phyloP scores from a whole-genome alignment of 805 yeast species.

The Zygosaccharomyces bailii region DNA sequence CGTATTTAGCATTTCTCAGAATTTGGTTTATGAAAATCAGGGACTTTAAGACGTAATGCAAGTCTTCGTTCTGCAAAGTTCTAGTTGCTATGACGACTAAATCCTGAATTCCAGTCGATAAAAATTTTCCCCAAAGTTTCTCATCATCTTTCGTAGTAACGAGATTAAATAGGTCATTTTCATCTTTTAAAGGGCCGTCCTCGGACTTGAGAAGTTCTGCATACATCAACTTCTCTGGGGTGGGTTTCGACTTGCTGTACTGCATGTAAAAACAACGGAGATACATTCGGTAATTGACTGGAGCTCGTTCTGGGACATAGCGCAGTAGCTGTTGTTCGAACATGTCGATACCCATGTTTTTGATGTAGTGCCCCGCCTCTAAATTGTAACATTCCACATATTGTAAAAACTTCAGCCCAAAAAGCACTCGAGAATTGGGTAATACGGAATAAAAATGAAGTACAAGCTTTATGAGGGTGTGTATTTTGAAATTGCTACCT shows the following conservation, averaged over 20 bases:
- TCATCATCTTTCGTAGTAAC: neutral
- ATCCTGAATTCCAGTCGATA: constrained; percentile 2
- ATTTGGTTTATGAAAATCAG: constrained; percentile 14
- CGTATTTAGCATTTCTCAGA: constrained; percentile 11
- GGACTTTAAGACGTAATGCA: constrained; percentile 1
- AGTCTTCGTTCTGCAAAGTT: constrained; percentile 1
- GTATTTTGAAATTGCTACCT: constrained; percentile 20
- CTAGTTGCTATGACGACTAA: constrained; percentile 2
- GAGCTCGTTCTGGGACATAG: constrained; percentile 3
- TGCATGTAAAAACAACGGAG: constrained; percentile 20
- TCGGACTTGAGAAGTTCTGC: constrained; percentile 12
- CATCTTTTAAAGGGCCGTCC: neutral
- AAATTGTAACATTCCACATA: constrained; percentile 27
- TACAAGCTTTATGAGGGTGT: constrained; percentile 25
- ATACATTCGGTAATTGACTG: neutral
- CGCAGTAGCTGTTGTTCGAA: constrained; percentile 22
- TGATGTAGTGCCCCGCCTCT: constrained; percentile 23
- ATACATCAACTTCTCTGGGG: constrained; percentile 23
- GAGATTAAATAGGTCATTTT: neutral
- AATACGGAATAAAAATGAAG: constrained; percentile 26
- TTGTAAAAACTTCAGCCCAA: constrained; percentile 33
- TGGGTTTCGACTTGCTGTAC: constrained; percentile 17
- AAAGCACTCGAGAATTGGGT: constrained; percentile 23
- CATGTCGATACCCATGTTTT: constrained; percentile 17
- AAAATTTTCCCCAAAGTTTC: neutral